Base-by-base conservation (phyloP, 768 basidiomycete genomes). In the Thelephora ganbajun region DNA sequence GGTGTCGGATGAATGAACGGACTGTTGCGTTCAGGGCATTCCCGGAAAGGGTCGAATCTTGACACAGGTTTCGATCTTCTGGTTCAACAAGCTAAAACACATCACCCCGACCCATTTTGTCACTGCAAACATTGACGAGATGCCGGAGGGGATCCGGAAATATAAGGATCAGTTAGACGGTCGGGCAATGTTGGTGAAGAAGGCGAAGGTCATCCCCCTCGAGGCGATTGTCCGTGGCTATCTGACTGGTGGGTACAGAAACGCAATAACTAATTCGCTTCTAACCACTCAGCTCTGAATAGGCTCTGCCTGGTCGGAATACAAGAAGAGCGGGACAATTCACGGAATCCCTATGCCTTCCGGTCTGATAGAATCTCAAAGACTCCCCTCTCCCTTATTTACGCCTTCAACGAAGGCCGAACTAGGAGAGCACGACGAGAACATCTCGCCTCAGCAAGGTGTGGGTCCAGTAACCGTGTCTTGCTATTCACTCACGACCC, bases 321-420 rank as follows among this genome's bases (percentile, higher is more conserved):
- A 98, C 67, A 80, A 88, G 64, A 82, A 79, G 64, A 71, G 70
- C 0, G 79, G 84, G 43, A 98, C 90, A 0, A 83, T 94, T 3
- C 94, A 98, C 56, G 86, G 86, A 1, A 88, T 96, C 22, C 58
- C 68, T 6, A 67, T 96, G 44, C 83, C 86, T 0, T 63, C 71
- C 5, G 88, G 81, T 7, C 67, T 96, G 45, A 69, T 78, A n/a
- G 93, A 99, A 68, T 88, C 85, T 0, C 74, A 88, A 54, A 80
- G 83, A 58, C 67, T 99, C 18, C 75, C 81, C 0, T 67, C 80
- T 50, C 87, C 93, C 1, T 65, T 97, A 23, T 93, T 99, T 62
- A 99, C 96, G 0, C 96, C 96, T 0, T 94, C 91, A 0, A 98
- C 96, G 5, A 98, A 99, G 61, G 96, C 94, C 1, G 91, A 90